Evolutionary conservation across 1,284 basidiomycete species (phyloP).

Genomic region (Bjerkandera adusta): DNA sequence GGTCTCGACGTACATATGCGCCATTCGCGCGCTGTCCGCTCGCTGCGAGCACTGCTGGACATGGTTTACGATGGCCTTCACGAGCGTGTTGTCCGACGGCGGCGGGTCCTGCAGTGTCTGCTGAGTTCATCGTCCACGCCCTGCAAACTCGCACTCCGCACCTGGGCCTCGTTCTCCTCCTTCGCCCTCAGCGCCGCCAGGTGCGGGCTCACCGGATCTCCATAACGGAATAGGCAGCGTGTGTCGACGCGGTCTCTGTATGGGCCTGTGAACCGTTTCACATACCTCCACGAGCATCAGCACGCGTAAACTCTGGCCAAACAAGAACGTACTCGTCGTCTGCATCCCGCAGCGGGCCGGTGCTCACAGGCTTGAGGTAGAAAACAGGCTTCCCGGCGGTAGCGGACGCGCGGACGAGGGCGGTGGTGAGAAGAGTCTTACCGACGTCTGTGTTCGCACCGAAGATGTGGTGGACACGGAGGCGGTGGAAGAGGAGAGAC

Average conservation of each 20-base stretch:
- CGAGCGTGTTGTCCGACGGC: constrained; percentile 67
- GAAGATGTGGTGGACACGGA: constrained; percentile 87
- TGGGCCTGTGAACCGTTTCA: constrained; percentile 55
- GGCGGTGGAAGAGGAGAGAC: constrained; percentile 68
- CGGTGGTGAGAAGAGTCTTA: constrained; percentile 87
- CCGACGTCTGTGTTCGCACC: constrained; percentile 93
- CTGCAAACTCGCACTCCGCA: constrained; percentile 11
- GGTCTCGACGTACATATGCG: constrained; percentile 88
- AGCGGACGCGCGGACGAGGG: constrained; percentile 76
- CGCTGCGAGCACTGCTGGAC: constrained; percentile 50
- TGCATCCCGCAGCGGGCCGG: constrained; percentile 76
- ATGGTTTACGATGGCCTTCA: constrained; percentile 64
- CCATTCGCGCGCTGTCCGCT: constrained; percentile 22
- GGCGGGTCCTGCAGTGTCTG: constrained; percentile 25
- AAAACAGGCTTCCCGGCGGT: constrained; percentile 51
- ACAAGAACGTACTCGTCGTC: constrained; percentile 71
- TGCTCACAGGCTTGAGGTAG: constrained; percentile 92
- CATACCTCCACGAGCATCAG: constrained; percentile 50
- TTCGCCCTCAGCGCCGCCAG: constrained; percentile 72
- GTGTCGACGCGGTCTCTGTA: constrained; percentile 48
- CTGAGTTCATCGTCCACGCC: constrained; percentile 1
- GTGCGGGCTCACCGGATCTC: constrained; percentile 93
- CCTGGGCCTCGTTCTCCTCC: constrained; percentile 32
- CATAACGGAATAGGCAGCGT: constrained; percentile 80
- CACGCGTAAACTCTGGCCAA: not conserved